Conservation (phyloP, 805 yeast genomes). For the Wickerhamomyces alni region DNA sequence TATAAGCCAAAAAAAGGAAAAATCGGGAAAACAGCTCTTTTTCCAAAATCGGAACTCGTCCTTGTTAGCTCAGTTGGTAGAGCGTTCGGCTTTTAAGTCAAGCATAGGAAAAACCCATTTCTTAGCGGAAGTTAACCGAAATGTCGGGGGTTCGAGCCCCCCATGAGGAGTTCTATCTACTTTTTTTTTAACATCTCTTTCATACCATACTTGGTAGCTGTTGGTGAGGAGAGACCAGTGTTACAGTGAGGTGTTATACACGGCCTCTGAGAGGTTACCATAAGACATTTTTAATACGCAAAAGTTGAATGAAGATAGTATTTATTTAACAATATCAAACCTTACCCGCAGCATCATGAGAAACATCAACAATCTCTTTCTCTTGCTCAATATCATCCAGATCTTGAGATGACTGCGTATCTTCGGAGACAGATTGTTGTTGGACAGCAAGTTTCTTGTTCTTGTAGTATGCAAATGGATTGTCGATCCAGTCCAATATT, state of each 20-base stretch:
- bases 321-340: no score
- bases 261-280: no score
- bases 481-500: neutral
- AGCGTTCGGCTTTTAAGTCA: slow-evolving; percentile 57
- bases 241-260: no score
- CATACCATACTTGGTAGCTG: neutral
- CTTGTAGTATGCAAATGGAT: slow-evolving; percentile 1
- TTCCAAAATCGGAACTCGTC: slow-evolving; percentile 32
- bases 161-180: slow-evolving; percentile 38
- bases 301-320: no score
- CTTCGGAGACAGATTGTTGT: neutral
- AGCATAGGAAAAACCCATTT: slow-evolving; percentile 21
- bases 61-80: slow-evolving; percentile 64
- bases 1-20: no score
- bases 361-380: no score
- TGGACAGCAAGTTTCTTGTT: neutral
- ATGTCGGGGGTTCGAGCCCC: slow-evolving; percentile 49
- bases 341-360: no score
- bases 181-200: neutral
- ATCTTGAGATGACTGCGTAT: neutral
- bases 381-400: neutral
- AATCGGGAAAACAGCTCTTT: no score
- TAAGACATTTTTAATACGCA: no score
- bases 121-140: slow-evolving; percentile 36
- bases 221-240: no score